Evolutionary conservation across 768 basidiomycete genomes (phyloP).

Genomic region (Lactarius akahatsu): DNA sequence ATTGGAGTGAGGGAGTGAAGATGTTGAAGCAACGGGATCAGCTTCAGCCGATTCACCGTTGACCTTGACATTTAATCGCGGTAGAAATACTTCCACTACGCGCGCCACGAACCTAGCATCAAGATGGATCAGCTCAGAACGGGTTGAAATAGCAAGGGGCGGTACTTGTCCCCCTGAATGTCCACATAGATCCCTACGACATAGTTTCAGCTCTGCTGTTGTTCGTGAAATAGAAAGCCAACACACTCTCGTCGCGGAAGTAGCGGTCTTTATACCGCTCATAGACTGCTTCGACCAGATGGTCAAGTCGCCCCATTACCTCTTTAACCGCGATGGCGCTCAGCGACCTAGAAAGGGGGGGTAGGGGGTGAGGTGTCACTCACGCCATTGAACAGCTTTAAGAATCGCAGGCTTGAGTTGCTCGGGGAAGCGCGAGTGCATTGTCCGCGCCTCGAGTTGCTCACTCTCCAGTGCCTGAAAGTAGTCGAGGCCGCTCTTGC

Average conservation of each 20-base stretch:
- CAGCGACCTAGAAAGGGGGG: constrained; percentile 19
- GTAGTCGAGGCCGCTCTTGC: constrained; percentile 91
- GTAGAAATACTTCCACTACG: constrained; percentile 75
- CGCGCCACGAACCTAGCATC: constrained; percentile 71
- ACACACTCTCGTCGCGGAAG: constrained; percentile 85
- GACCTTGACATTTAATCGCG: constrained; percentile 33
- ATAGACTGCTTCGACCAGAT: constrained; percentile 90
- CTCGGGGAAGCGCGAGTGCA: constrained; percentile 91
- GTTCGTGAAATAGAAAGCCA: constrained; percentile 23
- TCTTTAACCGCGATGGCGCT: constrained; percentile 49
- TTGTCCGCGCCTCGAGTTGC: constrained; percentile 79
- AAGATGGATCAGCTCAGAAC: constrained; percentile 8
- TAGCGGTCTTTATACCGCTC: constrained; percentile 97
- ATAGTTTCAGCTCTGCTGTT: constrained; percentile 1
- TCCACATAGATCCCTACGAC: constrained; percentile 82
- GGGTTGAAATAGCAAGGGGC: constrained; percentile 33
- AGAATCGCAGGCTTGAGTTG: constrained; percentile 90
- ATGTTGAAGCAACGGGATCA: constrained; percentile 37
- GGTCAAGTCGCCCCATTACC: constrained; percentile 95
- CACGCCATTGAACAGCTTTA: constrained; percentile 95
- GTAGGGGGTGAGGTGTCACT: constrained; percentile 41
- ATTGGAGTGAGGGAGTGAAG: constrained; percentile 38
- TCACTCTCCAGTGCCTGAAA: constrained; percentile 94
- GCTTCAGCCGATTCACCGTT: constrained; percentile 25
- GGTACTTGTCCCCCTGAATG: constrained; percentile 78